A percentile compares a stretch with the other conserved stretches of the same genome.
phyloP scores from a whole-genome alignment of 345 rosid species.

The Schrenkiella parvula region DNA sequence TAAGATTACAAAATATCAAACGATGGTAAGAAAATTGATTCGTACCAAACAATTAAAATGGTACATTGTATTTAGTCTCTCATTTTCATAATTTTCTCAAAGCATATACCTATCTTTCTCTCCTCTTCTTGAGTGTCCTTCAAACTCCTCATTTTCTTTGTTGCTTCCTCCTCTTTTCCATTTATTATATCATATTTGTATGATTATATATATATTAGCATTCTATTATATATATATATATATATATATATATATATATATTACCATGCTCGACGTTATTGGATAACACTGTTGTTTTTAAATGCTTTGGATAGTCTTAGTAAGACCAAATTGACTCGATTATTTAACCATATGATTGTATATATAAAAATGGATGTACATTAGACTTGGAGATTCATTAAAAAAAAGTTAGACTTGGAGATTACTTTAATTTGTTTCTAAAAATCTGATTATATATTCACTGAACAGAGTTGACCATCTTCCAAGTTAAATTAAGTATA shows the following conservation, averaged over 20 bases:
- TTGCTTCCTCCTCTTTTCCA: slow-evolving; percentile 18
- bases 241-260: neutral
- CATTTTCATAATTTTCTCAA: neutral
- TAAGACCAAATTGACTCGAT: neutral
- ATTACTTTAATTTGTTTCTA: neutral
- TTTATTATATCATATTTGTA: neutral
- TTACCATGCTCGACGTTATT: neutral
- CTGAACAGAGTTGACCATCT: neutral
- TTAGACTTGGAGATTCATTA: too few species aligned
- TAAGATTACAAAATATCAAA: slow-evolving; percentile 8
- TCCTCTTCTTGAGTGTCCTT: neutral
- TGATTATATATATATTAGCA: neutral
- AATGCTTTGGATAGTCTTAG: neutral
- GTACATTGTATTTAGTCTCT: slow-evolving; percentile 26
- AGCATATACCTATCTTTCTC: slow-evolving; percentile 16
- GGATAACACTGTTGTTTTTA: neutral
- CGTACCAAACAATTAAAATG: slow-evolving; percentile 26
- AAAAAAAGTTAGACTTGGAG: too few species aligned
- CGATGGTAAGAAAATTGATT: slow-evolving; percentile 8
- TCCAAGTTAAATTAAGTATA: neutral
- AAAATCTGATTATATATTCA: neutral
- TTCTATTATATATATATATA: neutral
- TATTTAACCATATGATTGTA: neutral
- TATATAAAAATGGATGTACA: too few species aligned
- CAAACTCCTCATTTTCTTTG: slow-evolving; percentile 10